A percentile compares a stretch with the other conserved stretches of the same genome.
Evolutionary conservation across 2,329 filamentous ascomycete genomes (phyloP).

Genomic region (Chaetomium globosum): DNA sequence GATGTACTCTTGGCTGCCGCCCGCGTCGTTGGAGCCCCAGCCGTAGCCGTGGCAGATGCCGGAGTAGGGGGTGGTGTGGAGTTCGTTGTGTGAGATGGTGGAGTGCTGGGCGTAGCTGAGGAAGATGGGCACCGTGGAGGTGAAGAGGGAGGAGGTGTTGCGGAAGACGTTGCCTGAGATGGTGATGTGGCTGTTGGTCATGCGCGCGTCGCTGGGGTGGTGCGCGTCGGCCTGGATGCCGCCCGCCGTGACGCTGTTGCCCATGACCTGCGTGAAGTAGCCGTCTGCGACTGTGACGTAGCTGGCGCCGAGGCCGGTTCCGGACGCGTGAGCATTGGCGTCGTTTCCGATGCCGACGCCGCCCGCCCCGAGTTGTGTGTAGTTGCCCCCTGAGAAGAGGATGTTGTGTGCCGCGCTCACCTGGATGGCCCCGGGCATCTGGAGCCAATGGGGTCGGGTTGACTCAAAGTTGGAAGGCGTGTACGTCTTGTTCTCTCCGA

Average conservation of each 20-base stretch:
- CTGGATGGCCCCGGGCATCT: too few relatives aligned
- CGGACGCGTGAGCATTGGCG: too few relatives aligned
- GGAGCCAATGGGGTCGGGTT: background rate
- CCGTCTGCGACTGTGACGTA: background rate
- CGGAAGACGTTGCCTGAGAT: constrained; percentile 7
- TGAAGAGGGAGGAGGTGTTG: constrained; percentile 13
- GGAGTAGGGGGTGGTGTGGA: constrained; percentile 12
- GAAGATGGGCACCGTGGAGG: constrained; percentile 7
- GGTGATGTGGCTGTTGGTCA: background rate
- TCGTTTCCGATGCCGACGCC: too few relatives aligned
- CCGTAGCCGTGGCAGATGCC: constrained; percentile 14
- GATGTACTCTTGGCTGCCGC: constrained; percentile 8
- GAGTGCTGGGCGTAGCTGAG: constrained; percentile 7
- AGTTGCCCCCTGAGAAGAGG: too few relatives aligned
- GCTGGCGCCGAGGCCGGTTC: too few relatives aligned
- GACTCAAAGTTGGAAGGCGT: constrained; percentile 14
- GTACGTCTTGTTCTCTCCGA: constrained; percentile 15
- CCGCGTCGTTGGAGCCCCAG: constrained; percentile 15
- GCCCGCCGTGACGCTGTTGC: constrained; percentile 10
- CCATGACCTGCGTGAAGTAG: constrained; percentile 13
- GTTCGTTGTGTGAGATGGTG: constrained; percentile 13
- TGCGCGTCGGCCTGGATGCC: constrained; percentile 8
- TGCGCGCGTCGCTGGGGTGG: constrained; percentile 2
- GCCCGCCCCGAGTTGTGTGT: too few relatives aligned
- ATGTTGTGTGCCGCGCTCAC: too few relatives aligned